phyloP scores from a whole-genome alignment of 2,329 filamentous ascomycete species.

The Colletotrichum sidae region DNA sequence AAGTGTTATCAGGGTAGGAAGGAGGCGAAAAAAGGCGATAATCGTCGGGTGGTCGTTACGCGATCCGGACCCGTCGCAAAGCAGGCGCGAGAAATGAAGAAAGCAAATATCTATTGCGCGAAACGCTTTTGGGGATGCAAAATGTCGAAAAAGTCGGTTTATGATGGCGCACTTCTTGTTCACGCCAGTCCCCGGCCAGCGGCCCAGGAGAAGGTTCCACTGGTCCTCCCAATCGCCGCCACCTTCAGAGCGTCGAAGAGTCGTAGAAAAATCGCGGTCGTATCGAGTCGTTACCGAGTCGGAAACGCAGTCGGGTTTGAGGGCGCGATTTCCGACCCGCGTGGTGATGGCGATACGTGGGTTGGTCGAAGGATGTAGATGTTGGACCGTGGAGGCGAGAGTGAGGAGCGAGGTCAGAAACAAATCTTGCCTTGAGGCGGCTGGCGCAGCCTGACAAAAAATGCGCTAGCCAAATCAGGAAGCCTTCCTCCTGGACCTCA shows the following conservation, averaged over 20 bases:
- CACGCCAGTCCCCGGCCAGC: constrained; percentile 57
- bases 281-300: constrained; percentile 49
- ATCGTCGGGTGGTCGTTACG: constrained; percentile 28
- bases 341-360: constrained; percentile 57
- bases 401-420: constrained; percentile 53
- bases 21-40: constrained; percentile 12
- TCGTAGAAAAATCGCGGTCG: constrained; percentile 50
- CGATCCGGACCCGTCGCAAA: constrained; percentile 41
- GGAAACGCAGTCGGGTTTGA: constrained; percentile 45
- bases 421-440: constrained; percentile 57
- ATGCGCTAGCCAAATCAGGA: constrained; percentile 48
- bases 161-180: constrained; percentile 54
- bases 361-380: constrained; percentile 37
- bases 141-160: constrained; percentile 45
- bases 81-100: constrained; percentile 40
- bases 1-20: constrained; percentile 7
- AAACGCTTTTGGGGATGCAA: constrained; percentile 47
- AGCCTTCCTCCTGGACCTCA: constrained; percentile 41
- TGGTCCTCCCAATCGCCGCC: constrained; percentile 59
- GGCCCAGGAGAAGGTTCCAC: constrained; percentile 61
- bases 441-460: constrained; percentile 43
- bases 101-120: constrained; percentile 40
- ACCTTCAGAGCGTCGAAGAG: constrained; percentile 46
- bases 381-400: constrained; percentile 54
- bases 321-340: constrained; percentile 65